Evolutionary conservation across 805 yeast genomes (phyloP).

Genomic region (Starmerella sirachaensis): DNA sequence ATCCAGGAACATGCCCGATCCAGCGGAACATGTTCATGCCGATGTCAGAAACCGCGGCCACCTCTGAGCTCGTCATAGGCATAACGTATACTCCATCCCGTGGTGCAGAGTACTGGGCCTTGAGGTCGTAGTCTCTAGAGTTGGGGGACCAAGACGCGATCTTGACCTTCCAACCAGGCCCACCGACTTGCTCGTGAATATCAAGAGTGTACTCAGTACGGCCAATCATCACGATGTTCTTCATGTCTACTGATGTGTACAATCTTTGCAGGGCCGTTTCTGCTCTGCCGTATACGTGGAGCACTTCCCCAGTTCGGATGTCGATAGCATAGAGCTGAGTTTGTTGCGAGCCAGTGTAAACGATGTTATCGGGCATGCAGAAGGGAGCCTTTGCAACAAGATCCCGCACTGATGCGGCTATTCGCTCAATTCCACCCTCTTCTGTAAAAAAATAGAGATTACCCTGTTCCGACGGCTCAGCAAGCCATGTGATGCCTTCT

Average conservation of each 20-base stretch:
- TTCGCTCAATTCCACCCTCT: slow-evolving; percentile 59
- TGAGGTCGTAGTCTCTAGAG: slow-evolving; percentile 53
- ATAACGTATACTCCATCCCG: slow-evolving; percentile 66
- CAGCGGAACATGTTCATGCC: slow-evolving; percentile 56
- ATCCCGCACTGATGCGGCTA: slow-evolving; percentile 70
- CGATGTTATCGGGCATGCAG: slow-evolving; percentile 59
- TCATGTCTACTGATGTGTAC: slow-evolving; percentile 2
- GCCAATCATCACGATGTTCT: slow-evolving; percentile 24
- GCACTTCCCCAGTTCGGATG: slow-evolving; percentile 58
- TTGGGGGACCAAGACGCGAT: slow-evolving; percentile 90
- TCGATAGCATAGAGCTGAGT: slow-evolving; percentile 68
- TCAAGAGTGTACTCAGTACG: slow-evolving; percentile 31
- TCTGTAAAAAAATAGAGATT: slow-evolving; percentile 67
- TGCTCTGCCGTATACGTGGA: slow-evolving; percentile 55
- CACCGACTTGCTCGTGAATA: slow-evolving; percentile 55
- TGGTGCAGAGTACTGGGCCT: slow-evolving; percentile 35
- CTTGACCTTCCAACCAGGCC: slow-evolving; percentile 59
- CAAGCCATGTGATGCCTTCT: slow-evolving; percentile 47
- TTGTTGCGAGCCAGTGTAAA: slow-evolving; percentile 74
- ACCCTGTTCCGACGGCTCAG: slow-evolving; percentile 85
- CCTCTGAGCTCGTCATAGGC: slow-evolving; percentile 69
- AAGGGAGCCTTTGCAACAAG: slow-evolving; percentile 78
- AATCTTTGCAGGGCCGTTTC: neutral
- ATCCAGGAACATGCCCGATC: slow-evolving; percentile 61
- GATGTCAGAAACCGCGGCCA: slow-evolving; percentile 54